These are phyloP conservation scores for Extremus antarcticus DNA, from an alignment of 495 filamentous ascomycete genomes.

Conservation along the genomic window DNA sequence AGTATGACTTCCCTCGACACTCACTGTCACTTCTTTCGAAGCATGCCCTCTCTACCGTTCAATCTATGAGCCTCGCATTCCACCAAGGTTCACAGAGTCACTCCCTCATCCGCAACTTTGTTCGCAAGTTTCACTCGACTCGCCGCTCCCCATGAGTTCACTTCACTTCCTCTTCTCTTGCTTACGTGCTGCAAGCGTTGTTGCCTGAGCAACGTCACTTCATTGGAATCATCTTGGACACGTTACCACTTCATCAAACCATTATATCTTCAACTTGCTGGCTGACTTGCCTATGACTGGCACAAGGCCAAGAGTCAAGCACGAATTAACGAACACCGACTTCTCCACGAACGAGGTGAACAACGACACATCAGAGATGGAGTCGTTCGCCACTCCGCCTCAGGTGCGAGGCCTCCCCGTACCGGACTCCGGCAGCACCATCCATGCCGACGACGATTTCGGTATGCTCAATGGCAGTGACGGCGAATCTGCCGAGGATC, in stretches of 20 bases:
- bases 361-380: no score
- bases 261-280: neutral
- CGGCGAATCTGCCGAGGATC: neutral
- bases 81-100: slow-evolving; percentile 15
- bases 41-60: neutral
- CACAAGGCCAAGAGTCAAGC: slow-evolving; percentile 1
- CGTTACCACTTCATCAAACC: neutral
- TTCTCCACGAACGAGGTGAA: neutral
- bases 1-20: neutral
- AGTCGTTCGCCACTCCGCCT: no score
- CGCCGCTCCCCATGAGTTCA: neutral
- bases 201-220: neutral
- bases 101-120: slow-evolving; percentile 11
- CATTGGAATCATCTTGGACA: neutral
- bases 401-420: no score
- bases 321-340: neutral
- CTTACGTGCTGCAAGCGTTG: neutral
- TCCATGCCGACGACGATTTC: slow-evolving; percentile 2
- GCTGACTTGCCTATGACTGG: no score
- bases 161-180: neutral
- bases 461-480: slow-evolving; percentile 2
- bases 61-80: slow-evolving; percentile 4
- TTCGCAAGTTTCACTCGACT: neutral
- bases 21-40: neutral
- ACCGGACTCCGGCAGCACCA: slow-evolving; percentile 3